Evolutionary conservation across 345 rosid species (phyloP).

Genomic region (Zanthoxylum bungeanum): DNA sequence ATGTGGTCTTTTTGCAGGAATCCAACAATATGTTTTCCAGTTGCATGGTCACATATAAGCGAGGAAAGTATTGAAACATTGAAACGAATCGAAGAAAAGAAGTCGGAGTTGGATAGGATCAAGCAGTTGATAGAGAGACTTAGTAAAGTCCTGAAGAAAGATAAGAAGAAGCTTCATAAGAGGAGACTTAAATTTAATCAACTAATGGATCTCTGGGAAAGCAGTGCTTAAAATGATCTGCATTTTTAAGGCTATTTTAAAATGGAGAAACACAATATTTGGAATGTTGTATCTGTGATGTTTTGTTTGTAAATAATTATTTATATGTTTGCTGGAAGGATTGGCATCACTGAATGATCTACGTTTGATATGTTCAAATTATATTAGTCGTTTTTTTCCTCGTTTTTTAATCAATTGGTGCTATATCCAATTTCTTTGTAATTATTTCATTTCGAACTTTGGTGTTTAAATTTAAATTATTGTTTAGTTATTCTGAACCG

Average conservation of each 20-base stretch:
- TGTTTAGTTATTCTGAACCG: too few relatives aligned
- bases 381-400: too few relatives aligned
- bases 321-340: too few relatives aligned
- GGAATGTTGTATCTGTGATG: not conserved
- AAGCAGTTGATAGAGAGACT: not conserved
- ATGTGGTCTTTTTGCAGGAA: constrained; percentile 23
- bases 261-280: too few relatives aligned
- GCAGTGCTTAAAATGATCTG: not conserved
- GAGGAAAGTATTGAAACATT: not conserved
- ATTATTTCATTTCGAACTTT: too few relatives aligned
- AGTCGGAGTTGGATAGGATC: not conserved
- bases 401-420: too few relatives aligned
- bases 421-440: too few relatives aligned
- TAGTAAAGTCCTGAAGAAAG: not conserved
- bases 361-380: too few relatives aligned
- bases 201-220: not conserved
- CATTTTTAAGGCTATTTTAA: not conserved
- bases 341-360: too few relatives aligned
- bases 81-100: constrained; percentile 6
- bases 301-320: too few relatives aligned
- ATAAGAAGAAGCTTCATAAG: constrained; percentile 6
- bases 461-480: too few relatives aligned
- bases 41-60: not conserved
- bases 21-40: constrained; percentile 44
- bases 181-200: not conserved